Conservation (phyloP, 345 rosid genomes). For the Camelina sativa region DNA sequence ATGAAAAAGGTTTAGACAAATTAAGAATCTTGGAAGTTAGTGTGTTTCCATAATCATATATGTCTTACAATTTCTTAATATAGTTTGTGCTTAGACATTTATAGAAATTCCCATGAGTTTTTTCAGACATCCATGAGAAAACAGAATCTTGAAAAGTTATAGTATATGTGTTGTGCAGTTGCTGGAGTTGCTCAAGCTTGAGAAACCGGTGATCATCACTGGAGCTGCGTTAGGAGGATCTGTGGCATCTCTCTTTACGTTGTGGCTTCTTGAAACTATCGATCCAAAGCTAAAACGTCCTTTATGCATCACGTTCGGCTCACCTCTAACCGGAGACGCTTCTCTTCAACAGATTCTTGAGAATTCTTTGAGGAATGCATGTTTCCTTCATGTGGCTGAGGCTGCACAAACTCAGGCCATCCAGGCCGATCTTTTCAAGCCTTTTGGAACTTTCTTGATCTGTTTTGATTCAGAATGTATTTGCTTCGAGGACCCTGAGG, state of each 20-base stretch:
- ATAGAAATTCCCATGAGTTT: background rate
- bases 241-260: conserved; percentile 69
- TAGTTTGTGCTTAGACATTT: background rate
- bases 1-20: background rate
- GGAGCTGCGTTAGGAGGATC: conserved; percentile 72
- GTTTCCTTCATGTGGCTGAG: conserved; percentile 57
- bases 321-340: conserved; percentile 57
- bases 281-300: conserved; percentile 38
- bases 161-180: conserved; percentile 7
- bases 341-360: conserved; percentile 48
- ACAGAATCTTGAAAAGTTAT: background rate
- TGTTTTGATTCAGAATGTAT: conserved; percentile 47
- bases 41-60: background rate
- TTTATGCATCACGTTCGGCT: conserved; percentile 76
- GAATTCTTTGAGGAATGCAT: conserved; percentile 49
- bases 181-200: background rate
- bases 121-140: background rate
- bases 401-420: conserved; percentile 2
- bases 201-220: conserved; percentile 51
- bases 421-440: conserved; percentile 32
- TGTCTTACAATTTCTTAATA: background rate
- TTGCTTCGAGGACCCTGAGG: conserved; percentile 58
- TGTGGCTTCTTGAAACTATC: conserved; percentile 59
- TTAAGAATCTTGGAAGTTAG: conserved; percentile 9
- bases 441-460: conserved; percentile 64